phyloP scores from a whole-genome alignment of 805 yeast genomes.

The Candida quercuum region DNA sequence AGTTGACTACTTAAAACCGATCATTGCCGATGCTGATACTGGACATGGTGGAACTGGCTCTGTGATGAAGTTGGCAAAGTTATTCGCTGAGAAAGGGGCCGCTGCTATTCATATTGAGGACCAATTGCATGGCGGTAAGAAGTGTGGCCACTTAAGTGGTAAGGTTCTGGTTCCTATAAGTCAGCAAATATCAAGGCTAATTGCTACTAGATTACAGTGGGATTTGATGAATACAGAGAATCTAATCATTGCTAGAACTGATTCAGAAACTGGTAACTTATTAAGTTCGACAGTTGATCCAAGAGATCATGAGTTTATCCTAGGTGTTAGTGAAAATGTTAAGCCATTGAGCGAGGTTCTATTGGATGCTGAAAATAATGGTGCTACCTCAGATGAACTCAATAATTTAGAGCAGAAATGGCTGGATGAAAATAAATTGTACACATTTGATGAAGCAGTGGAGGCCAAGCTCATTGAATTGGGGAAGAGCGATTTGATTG shows the following conservation, averaged over 20 bases:
- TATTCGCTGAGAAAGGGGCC: conserved; percentile 64
- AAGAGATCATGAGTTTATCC: conserved; percentile 49
- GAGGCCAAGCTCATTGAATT: conserved; percentile 15
- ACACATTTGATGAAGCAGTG: conserved; percentile 49
- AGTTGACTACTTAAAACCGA: conserved; percentile 53
- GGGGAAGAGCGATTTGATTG: conserved; percentile 24
- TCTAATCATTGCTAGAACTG: conserved; percentile 56
- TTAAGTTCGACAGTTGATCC: conserved; percentile 49
- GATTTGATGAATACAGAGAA: conserved; percentile 58
- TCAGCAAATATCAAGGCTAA: conserved; percentile 46
- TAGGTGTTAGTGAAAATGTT: conserved; percentile 37
- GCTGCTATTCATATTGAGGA: conserved; percentile 64
- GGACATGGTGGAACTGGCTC: conserved; percentile 62
- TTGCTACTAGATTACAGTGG: conserved; percentile 60
- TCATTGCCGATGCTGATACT: conserved; percentile 63
- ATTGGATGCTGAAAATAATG: conserved; percentile 36
- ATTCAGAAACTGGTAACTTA: conserved; percentile 49
- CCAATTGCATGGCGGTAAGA: conserved; percentile 60
- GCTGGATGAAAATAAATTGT: conserved; percentile 35
- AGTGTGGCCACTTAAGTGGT: conserved; percentile 61
- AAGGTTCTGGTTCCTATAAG: conserved; percentile 57
- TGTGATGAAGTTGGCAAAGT: conserved; percentile 59
- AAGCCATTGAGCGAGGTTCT: conserved; percentile 42
- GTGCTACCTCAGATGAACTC: conserved; percentile 30
- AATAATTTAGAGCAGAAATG: conserved; percentile 40